phyloP scores from a whole-genome alignment of 768 basidiomycete genomes.

The Myochromella boudieri region DNA sequence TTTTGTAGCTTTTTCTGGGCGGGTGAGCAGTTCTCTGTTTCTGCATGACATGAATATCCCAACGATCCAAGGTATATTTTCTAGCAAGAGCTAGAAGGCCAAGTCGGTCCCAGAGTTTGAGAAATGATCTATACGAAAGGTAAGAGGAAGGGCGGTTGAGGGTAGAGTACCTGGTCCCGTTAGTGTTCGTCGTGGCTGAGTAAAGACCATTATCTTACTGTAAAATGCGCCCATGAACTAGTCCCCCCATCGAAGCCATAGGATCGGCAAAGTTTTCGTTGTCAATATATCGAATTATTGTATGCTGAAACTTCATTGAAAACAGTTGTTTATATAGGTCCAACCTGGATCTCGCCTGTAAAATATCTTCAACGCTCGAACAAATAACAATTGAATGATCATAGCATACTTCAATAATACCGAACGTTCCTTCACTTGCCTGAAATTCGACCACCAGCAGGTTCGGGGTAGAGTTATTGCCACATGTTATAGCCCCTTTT shows the following conservation, averaged over 20 bases:
- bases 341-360: conserved; percentile 73
- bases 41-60: conserved; percentile 27
- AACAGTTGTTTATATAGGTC: conserved; percentile 85
- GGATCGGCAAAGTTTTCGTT: conserved; percentile 74
- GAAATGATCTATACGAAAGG: conserved; percentile 38
- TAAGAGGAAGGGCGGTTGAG: conserved; percentile 30
- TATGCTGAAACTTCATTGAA: conserved; percentile 66
- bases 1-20: conserved; percentile 29
- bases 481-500: conserved; percentile 80
- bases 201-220: conserved; percentile 37
- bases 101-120: conserved; percentile 57
- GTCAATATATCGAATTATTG: conserved; percentile 63
- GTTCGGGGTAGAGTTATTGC: conserved; percentile 83
- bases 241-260: conserved; percentile 65
- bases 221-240: conserved; percentile 56
- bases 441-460: conserved; percentile 82
- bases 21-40: conserved; percentile 9
- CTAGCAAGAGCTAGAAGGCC: conserved; percentile 40
- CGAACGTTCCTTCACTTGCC: conserved; percentile 75
- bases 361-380: not conserved
- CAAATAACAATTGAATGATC: not conserved
- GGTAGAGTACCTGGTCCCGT: conserved; percentile 34
- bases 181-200: no score
- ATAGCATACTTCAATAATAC: conserved; percentile 66
- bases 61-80: conserved; percentile 33